These are phyloP conservation scores for Diplodia corticola DNA, from an alignment of 2,329 filamentous ascomycete species.

Conservation along the genomic window DNA sequence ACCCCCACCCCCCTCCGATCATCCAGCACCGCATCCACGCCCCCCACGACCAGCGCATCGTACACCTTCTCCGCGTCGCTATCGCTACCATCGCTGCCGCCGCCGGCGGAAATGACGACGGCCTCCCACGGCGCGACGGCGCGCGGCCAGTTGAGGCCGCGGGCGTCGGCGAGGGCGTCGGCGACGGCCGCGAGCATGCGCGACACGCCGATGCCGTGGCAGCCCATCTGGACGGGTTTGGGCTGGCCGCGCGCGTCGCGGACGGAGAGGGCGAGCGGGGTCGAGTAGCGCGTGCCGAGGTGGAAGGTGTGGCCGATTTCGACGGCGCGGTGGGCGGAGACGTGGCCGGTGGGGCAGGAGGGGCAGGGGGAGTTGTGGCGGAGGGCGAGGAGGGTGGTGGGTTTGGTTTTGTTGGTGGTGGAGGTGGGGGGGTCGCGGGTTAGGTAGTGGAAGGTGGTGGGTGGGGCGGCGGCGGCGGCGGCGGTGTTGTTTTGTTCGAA, in stretches of 20 bases:
- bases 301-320: slow-evolving; percentile 96
- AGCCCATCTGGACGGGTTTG: slow-evolving; percentile 84
- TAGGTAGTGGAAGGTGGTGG: slow-evolving; percentile 28
- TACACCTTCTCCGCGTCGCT: slow-evolving; percentile 61
- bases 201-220: slow-evolving; percentile 91
- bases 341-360: slow-evolving; percentile 28
- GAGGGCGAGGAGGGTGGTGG: neutral
- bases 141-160: slow-evolving; percentile 82
- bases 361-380: neutral
- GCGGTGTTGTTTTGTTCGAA: slow-evolving; percentile 25
- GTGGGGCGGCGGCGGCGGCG: slow-evolving; percentile 17
- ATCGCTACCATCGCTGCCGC: slow-evolving; percentile 40
- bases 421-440: neutral
- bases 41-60: slow-evolving; percentile 53
- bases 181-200: slow-evolving; percentile 86
- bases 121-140: slow-evolving; percentile 83
- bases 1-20: slow-evolving; percentile 57
- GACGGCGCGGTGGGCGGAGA: slow-evolving; percentile 61
- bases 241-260: slow-evolving; percentile 30
- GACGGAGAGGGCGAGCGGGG: slow-evolving; percentile 62
- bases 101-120: slow-evolving; percentile 59
- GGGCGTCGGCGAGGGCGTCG: slow-evolving; percentile 67
- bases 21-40: slow-evolving; percentile 38
- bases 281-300: slow-evolving; percentile 84
- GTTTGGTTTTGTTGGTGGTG: neutral